Evolutionary conservation across 768 basidiomycete genomes (phyloP).

Genomic region (Termitomyces bulborhizus): DNA sequence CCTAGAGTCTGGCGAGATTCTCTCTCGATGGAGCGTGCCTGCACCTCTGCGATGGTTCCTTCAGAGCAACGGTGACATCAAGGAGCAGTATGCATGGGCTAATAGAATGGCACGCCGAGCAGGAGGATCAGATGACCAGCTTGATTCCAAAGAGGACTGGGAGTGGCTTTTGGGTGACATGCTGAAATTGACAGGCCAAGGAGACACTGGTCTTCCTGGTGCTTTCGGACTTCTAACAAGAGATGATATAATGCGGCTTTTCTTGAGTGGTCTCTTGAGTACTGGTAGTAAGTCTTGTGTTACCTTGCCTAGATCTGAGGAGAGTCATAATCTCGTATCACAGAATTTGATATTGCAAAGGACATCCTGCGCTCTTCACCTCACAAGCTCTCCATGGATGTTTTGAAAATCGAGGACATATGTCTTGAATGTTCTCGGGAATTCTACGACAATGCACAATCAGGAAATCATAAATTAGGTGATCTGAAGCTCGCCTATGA

Average conservation of each 20-base stretch:
- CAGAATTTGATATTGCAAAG: slow-evolving; percentile 68
- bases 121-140: slow-evolving; percentile 45
- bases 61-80: slow-evolving; percentile 57
- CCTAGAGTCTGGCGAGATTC: slow-evolving; percentile 87
- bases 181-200: slow-evolving; percentile 66
- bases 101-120: slow-evolving; percentile 76
- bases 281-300: slow-evolving; percentile 69
- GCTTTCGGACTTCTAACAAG: slow-evolving; percentile 74
- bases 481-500: slow-evolving; percentile 98
- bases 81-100: slow-evolving; percentile 79
- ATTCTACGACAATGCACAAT: slow-evolving; percentile 91
- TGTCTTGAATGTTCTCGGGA: slow-evolving; percentile 80
- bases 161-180: slow-evolving; percentile 86
- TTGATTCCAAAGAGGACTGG: slow-evolving; percentile 73
- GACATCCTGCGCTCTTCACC: slow-evolving; percentile 44
- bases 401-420: slow-evolving; percentile 60
- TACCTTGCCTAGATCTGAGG: neutral
- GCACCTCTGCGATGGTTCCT: slow-evolving; percentile 89
- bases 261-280: slow-evolving; percentile 79
- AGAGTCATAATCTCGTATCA: neutral
- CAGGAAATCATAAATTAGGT: slow-evolving; percentile 86
- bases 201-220: slow-evolving; percentile 57
- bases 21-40: slow-evolving; percentile 82
- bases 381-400: slow-evolving; percentile 42
- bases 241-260: slow-evolving; percentile 75